A percentile compares a stretch with the other conserved stretches of the same genome.
Conservation (phyloP, 1,284 basidiomycete genomes). For the Mixia osmundae region DNA sequence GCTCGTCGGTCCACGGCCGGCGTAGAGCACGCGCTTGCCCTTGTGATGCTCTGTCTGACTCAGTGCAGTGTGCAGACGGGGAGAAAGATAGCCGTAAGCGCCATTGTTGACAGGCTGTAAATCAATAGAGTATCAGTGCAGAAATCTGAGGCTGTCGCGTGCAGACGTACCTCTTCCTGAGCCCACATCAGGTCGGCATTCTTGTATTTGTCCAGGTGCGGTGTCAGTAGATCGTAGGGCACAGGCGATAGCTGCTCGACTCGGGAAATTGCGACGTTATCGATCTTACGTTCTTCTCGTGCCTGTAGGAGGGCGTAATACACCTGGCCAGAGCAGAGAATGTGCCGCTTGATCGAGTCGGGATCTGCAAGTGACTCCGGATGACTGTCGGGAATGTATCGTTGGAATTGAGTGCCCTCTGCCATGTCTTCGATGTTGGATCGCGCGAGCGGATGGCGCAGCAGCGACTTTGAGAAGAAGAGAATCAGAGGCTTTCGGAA, state of each 20-base stretch:
- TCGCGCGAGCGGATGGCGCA: conserved; percentile 77
- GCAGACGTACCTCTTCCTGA: conserved; percentile 8
- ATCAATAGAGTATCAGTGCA: neutral
- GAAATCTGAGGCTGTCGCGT: neutral
- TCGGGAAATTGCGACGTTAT: conserved; percentile 67
- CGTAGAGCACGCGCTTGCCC: conserved; percentile 64
- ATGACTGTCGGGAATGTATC: conserved; percentile 70
- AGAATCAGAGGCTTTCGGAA: conserved; percentile 42
- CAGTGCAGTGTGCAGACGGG: conserved; percentile 27
- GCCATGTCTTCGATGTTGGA: conserved; percentile 71
- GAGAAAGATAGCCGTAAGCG: conserved; percentile 77
- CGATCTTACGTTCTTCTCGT: conserved; percentile 66
- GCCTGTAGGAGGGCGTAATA: conserved; percentile 74
- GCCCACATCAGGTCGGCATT: conserved; percentile 28
- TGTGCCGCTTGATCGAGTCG: conserved; percentile 72
- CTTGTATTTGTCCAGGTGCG: conserved; percentile 72
- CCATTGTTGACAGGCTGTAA: conserved; percentile 20
- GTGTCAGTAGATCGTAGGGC: conserved; percentile 47
- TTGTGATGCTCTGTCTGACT: conserved; percentile 72
- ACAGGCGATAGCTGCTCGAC: conserved; percentile 88
- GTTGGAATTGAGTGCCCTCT: conserved; percentile 71
- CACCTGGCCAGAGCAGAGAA: conserved; percentile 52
- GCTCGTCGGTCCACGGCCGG: conserved; percentile 51
- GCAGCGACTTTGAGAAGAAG: conserved; percentile 89
- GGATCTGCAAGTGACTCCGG: conserved; percentile 45